Evolutionary conservation across 139 green algal genomes (phyloP).

Genomic region (Chlamydomonas asymmetrica): DNA sequence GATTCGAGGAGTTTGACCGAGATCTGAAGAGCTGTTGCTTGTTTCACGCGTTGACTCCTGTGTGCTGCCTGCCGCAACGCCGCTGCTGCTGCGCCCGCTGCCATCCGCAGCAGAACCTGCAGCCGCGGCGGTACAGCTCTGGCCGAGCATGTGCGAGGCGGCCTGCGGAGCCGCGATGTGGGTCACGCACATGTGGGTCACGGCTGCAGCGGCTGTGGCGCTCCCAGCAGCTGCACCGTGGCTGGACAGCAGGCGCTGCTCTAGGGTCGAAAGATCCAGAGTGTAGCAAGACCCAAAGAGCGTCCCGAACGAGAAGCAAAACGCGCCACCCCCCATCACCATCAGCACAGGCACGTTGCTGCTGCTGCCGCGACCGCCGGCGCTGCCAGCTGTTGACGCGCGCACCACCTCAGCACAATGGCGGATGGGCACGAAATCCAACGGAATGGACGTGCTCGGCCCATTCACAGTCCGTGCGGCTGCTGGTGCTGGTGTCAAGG

Average conservation of each 20-base stretch:
- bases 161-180: too few relatives aligned
- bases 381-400: neutral
- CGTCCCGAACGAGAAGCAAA: slow-evolving; percentile 68
- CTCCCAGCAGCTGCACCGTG: neutral
- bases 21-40: too few relatives aligned
- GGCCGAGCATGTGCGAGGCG: too few relatives aligned
- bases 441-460: too few relatives aligned
- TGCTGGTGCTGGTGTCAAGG: neutral
- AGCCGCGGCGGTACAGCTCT: too few relatives aligned
- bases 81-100: neutral
- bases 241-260: neutral
- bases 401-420: slow-evolving; percentile 21
- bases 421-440: slow-evolving; percentile 31
- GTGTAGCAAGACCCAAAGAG: slow-evolving; percentile 39
- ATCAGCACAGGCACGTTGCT: slow-evolving; percentile 8
- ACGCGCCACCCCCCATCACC: slow-evolving; percentile 53
- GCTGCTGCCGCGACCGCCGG: neutral
- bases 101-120: too few relatives aligned
- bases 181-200: too few relatives aligned
- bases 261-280: slow-evolving; percentile 6
- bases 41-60: neutral
- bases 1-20: too few relatives aligned
- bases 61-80: neutral
- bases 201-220: too few relatives aligned
- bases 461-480: too few relatives aligned